phyloP scores from a whole-genome alignment of 1,284 basidiomycete genomes.

The Stereum hirsutum region DNA sequence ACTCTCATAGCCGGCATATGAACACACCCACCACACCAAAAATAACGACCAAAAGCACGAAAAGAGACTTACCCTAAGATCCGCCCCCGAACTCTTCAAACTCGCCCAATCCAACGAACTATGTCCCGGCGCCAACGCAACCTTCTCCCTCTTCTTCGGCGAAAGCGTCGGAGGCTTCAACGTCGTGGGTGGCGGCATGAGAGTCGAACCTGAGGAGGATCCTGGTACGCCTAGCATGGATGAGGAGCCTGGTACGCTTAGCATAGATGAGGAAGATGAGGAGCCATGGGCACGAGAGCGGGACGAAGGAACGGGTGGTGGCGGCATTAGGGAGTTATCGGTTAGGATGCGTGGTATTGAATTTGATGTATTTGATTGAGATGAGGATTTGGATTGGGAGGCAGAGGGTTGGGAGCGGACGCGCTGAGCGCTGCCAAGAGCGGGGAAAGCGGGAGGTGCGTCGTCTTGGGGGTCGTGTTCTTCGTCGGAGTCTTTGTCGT shows the following conservation, averaged over 20 bases:
- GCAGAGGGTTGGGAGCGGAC: constrained; percentile 13
- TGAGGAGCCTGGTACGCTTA: constrained; percentile 27
- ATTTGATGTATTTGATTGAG: too few species aligned
- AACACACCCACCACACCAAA: not conserved
- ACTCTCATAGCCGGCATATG: too few species aligned
- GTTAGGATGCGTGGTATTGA: constrained; percentile 38
- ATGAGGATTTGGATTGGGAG: constrained; percentile 12
- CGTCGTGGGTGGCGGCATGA: constrained; percentile 42
- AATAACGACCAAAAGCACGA: not conserved
- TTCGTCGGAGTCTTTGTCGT: not conserved
- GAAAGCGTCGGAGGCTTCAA: constrained; percentile 44
- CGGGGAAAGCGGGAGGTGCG: constrained; percentile 77
- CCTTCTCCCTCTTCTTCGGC: constrained; percentile 58
- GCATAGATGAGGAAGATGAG: too few species aligned
- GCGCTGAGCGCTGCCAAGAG: constrained; percentile 77
- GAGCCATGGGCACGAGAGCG: too few species aligned
- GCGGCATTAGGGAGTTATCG: constrained; percentile 51
- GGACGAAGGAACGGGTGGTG: constrained; percentile 59
- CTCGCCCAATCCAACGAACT: constrained; percentile 94
- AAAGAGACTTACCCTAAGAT: constrained; percentile 56
- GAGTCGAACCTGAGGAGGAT: constrained; percentile 17
- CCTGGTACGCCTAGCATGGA: constrained; percentile 27
- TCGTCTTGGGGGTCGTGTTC: constrained; percentile 59
- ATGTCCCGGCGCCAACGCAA: constrained; percentile 86
- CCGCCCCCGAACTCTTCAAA: constrained; percentile 69